phyloP scores from a whole-genome alignment of 805 yeast species.

The Saccharomycopsis amapae region DNA sequence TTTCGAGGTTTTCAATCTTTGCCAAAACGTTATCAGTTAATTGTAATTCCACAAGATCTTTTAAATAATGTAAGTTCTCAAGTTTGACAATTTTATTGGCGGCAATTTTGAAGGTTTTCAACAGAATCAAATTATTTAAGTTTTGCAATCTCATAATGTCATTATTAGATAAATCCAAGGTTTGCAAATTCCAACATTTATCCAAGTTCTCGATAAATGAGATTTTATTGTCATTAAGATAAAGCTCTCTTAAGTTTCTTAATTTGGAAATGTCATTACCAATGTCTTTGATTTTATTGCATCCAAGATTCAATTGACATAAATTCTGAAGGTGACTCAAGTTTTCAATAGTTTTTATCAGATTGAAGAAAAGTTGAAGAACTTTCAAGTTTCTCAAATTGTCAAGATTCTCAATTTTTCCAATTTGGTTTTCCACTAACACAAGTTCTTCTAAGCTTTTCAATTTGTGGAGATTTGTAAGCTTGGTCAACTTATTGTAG shows the following conservation, averaged over 20 bases:
- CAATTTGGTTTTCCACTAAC: slow-evolving; percentile 9
- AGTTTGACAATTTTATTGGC: slow-evolving; percentile 9
- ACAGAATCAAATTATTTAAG: slow-evolving; percentile 4
- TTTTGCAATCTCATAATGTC: slow-evolving; percentile 10
- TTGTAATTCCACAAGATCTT: slow-evolving; percentile 1
- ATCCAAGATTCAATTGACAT: slow-evolving; percentile 6
- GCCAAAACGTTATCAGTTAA: slow-evolving; percentile 13
- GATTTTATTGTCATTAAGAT: slow-evolving; percentile 12
- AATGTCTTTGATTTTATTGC: slow-evolving; percentile 6
- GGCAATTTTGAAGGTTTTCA: slow-evolving; percentile 5
- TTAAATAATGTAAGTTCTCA: slow-evolving; percentile 8
- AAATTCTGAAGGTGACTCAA: slow-evolving; percentile 1
- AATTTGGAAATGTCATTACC: not conserved
- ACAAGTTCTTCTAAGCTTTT: slow-evolving; percentile 1
- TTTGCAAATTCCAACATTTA: slow-evolving; percentile 4
- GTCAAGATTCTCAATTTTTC: slow-evolving; percentile 2
- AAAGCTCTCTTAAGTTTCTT: slow-evolving; percentile 2
- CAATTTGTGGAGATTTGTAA: slow-evolving; percentile 3
- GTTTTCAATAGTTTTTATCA: slow-evolving; percentile 12
- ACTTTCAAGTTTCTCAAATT: slow-evolving; percentile 1
- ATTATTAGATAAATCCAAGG: slow-evolving; percentile 8
- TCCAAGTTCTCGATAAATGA: slow-evolving; percentile 4
- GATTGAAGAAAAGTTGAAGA: slow-evolving; percentile 12
- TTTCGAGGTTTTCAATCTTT: slow-evolving; percentile 10
- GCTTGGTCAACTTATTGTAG: slow-evolving; percentile 6